phyloP scores from a whole-genome alignment of 257 asterid genomes.

The Linaria vulgaris region DNA sequence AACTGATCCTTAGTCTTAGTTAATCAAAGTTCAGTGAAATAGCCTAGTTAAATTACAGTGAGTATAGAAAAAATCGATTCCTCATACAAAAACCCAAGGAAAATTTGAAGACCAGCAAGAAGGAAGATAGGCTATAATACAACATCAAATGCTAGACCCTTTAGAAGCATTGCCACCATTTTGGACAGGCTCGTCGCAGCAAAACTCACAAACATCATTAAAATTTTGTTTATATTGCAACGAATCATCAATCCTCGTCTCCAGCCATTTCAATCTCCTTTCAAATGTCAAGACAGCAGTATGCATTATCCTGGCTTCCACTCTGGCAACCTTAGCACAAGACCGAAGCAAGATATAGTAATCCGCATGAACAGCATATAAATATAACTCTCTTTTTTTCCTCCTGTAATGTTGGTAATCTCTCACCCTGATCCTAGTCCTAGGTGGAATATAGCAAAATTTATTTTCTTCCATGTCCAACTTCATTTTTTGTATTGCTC shows the following conservation, averaged over 20 bases:
- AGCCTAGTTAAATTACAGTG: too few relatives aligned
- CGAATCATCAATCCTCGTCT: constrained; percentile 45
- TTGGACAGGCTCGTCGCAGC: constrained; percentile 23
- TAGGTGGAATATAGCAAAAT: constrained; percentile 64
- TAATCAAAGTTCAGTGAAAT: too few relatives aligned
- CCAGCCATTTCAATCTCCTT: constrained; percentile 61
- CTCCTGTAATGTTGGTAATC: constrained; percentile 52
- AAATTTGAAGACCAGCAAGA: too few relatives aligned
- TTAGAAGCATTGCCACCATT: constrained; percentile 6
- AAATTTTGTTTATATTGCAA: constrained; percentile 27
- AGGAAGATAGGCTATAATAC: too few relatives aligned
- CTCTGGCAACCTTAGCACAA: constrained; percentile 70
- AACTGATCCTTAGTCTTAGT: too few relatives aligned
- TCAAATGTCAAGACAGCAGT: constrained; percentile 63
- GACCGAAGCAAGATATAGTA: constrained; percentile 68
- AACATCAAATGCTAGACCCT: too few relatives aligned
- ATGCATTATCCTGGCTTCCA: constrained; percentile 73
- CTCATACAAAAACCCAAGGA: too few relatives aligned
- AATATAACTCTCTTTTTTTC: constrained; percentile 44
- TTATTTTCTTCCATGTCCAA: constrained; percentile 63
- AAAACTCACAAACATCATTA: constrained; percentile 31
- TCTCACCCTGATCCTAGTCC: constrained; percentile 35
- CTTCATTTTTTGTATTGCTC: constrained; percentile 54
- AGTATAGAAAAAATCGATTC: too few relatives aligned
- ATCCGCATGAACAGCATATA: constrained; percentile 80